Evolutionary conservation across 169 alveolate genomes (phyloP), one percentile per base, ranked within the genome.

Genomic region (Plasmodium malariae): DNA sequence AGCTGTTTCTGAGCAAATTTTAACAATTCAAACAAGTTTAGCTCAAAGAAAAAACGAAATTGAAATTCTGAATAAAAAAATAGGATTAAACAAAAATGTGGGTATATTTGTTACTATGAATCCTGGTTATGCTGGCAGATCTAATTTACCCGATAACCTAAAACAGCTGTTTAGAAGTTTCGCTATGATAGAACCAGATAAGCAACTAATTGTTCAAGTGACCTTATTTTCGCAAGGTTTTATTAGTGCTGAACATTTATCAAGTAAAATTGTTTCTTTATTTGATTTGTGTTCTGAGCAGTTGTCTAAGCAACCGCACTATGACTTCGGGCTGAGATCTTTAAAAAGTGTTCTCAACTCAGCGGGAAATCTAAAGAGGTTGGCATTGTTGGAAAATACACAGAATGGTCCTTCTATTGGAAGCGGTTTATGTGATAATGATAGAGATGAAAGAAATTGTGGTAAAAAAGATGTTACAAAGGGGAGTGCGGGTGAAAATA

Each of bases 61-160:
- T 32, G 98, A 94, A 74, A 71, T 97, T 36, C 76, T 86, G n/a
- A 91, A 73, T 40, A 95, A 95, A 76, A 96, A 94, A 40, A 97
- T 98, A 19, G 96, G 96, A 74, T 93, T 98, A 80, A 98, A 97
- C 90, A 94, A 92, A 55, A 97, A 97, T 70, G 98, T 97, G 95
- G 99, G 99, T 34, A 97, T 98, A 71, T 98, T 98, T 87, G 98
- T 98, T 12, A 98, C 99, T 19, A 98, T 98, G 99, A 98, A 98
- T 80, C 99, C 99, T 1, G 99, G 99, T 14, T 99, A 98, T 92
- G 98, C 99, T 43, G 99, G 99, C 9, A 97, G 99, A 74, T 96
- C 98, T 36, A 97, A 97, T 85, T 92, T 98, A 37, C 99, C 99
- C 2, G 99, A 98, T 74, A 98, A 98, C 88, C 87, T 98, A 70